phyloP scores from a whole-genome alignment of 169 alveolate genomes.

The Eimeria tenella region DNA sequence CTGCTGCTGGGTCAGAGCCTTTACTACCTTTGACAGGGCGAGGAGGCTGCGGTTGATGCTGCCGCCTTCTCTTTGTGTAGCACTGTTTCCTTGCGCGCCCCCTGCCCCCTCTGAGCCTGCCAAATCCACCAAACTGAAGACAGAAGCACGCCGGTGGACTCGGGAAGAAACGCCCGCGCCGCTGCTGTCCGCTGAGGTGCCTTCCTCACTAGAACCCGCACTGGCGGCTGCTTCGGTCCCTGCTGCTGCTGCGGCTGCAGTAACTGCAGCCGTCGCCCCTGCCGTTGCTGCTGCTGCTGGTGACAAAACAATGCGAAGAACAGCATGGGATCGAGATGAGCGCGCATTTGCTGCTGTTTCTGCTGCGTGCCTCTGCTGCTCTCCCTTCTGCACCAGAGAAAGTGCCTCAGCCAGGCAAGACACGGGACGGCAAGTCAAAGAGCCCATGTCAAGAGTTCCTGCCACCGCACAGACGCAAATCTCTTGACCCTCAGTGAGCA shows the following conservation, averaged over 20 bases:
- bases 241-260: conserved; percentile 29
- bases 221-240: not conserved
- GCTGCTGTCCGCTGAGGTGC: conserved; percentile 2
- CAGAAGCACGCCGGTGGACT: conserved; percentile 24
- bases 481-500: not conserved
- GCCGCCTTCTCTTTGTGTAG: conserved; percentile 69
- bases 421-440: not conserved
- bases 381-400: conserved; percentile 19
- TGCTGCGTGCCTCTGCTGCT: conserved; percentile 47
- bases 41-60: conserved; percentile 75
- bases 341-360: conserved; percentile 42
- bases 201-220: not conserved
- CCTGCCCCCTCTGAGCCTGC: conserved; percentile 93
- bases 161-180: not conserved
- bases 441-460: conserved; percentile 41
- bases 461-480: not conserved
- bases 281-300: conserved; percentile 24
- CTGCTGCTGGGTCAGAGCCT: conserved; percentile 68
- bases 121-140: conserved; percentile 92
- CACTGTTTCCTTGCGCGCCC: not conserved
- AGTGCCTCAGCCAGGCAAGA: conserved; percentile 26
- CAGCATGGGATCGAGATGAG: conserved; percentile 88
- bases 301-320: conserved; percentile 85
- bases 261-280: not conserved
- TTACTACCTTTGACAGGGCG: conserved; percentile 68